phyloP scores from a whole-genome alignment of 1,139 yeast species.

The Pneumocystis oryctolagi region DNA sequence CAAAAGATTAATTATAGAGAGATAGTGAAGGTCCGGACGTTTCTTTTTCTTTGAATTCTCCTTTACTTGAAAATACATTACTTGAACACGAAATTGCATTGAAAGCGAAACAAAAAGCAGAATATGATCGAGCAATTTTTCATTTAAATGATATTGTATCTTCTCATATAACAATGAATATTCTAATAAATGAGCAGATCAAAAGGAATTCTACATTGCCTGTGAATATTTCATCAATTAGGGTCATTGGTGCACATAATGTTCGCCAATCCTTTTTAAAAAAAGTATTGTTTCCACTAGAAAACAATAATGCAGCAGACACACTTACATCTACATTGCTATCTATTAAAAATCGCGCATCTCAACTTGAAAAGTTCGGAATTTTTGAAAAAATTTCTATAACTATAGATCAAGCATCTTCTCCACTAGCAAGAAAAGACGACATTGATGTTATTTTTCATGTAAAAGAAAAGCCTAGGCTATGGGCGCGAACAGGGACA shows the following conservation, averaged over 20 bases:
- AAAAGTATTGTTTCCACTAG: constrained; percentile 13
- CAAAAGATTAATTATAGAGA: background rate
- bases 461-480: constrained; percentile 45
- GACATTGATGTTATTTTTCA: constrained; percentile 41
- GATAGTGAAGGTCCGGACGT: background rate
- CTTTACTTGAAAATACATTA: background rate
- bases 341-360: constrained; percentile 22
- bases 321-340: constrained; percentile 21
- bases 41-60: background rate
- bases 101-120: background rate
- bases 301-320: constrained; percentile 12
- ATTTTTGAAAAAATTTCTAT: constrained; percentile 34
- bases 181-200: constrained; percentile 8
- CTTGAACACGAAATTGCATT: background rate
- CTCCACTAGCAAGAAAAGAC: constrained; percentile 13
- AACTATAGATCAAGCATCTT: constrained; percentile 25
- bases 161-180: background rate
- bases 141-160: background rate
- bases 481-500: constrained; percentile 79
- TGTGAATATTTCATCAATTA: constrained; percentile 13
- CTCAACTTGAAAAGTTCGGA: constrained; percentile 25
- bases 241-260: constrained; percentile 16
- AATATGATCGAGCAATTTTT: background rate
- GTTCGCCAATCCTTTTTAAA: constrained; percentile 17
- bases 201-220: constrained; percentile 17